Conservation (phyloP, 352 stramenopile species). For the Globisporangium barbulae region DNA sequence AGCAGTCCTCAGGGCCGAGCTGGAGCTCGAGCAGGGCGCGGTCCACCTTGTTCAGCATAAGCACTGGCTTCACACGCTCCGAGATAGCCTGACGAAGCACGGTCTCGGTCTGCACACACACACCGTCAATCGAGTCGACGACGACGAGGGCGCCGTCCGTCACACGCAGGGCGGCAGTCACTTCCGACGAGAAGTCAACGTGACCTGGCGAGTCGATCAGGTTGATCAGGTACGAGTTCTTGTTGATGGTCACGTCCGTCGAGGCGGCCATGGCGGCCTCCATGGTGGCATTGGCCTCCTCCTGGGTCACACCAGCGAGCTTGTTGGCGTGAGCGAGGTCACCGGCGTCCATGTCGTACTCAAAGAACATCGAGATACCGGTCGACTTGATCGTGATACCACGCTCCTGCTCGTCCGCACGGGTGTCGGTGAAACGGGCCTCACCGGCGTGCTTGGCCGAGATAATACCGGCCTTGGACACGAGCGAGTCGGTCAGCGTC, state of each 20-base stretch:
- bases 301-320: constrained; percentile 50
- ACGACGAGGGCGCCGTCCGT: constrained; percentile 99
- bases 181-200: constrained; percentile 99
- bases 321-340: constrained; percentile 78
- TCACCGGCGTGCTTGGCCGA: constrained; percentile 97
- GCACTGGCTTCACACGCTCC: constrained; percentile 97
- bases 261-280: constrained; percentile 20
- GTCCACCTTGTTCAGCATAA: constrained; percentile 99
- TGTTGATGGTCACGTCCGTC: constrained; percentile 90
- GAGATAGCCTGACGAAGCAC: constrained; percentile 98
- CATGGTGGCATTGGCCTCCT: constrained; percentile 30
- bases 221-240: constrained; percentile 99
- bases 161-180: constrained; percentile 98
- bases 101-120: constrained; percentile 99
- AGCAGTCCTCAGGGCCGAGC: constrained; percentile 98
- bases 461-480: constrained; percentile 99
- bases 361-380: constrained; percentile 99
- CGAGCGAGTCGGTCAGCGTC: constrained; percentile 97
- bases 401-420: constrained; percentile 99
- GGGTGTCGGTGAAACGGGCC: constrained; percentile 99
- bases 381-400: constrained; percentile 99
- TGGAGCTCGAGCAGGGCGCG: constrained; percentile 98
- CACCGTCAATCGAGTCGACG: constrained; percentile 99
- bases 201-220: constrained; percentile 99
- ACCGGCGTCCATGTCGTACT: constrained; percentile 97